Evolutionary conservation across 1,139 yeast genomes (phyloP).

Genomic region (Debaryomyces udenii): DNA sequence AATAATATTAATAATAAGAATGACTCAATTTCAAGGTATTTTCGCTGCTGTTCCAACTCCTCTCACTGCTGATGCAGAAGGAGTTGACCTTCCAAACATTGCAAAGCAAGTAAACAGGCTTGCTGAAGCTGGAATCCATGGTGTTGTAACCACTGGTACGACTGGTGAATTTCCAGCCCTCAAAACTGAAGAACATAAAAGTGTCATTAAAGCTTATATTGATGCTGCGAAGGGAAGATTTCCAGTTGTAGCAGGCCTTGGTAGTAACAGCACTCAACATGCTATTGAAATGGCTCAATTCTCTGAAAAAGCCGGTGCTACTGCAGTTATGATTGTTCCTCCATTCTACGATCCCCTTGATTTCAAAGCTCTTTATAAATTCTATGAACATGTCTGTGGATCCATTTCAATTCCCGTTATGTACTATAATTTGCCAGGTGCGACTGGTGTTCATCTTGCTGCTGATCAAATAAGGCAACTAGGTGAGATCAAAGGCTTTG

Average conservation of each 20-base stretch:
- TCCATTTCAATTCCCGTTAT: constrained; percentile 18
- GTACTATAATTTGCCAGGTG: constrained; percentile 21
- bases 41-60: constrained; percentile 22
- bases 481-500: constrained; percentile 18
- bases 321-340: constrained; percentile 21
- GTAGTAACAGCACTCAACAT: constrained; percentile 18
- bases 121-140: constrained; percentile 18
- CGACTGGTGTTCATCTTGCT: constrained; percentile 19
- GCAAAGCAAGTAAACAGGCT: constrained; percentile 16
- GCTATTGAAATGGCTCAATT: constrained; percentile 20
- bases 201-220: constrained; percentile 18
- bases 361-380: constrained; percentile 18
- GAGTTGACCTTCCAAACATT: constrained; percentile 14
- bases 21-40: constrained; percentile 16
- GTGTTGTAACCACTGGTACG: constrained; percentile 21
- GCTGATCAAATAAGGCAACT: constrained; percentile 18
- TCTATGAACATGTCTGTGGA: constrained; percentile 19
- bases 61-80: constrained; percentile 14
- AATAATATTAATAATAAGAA: background rate
- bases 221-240: constrained; percentile 19
- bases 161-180: constrained; percentile 22
- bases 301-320: constrained; percentile 19
- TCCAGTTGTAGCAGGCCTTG: constrained; percentile 19
- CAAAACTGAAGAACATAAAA: constrained; percentile 18
- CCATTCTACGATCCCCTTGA: constrained; percentile 20